Evolutionary conservation across 139 green algal species (phyloP), one percentile per base, ranked within the genome.

Genomic region (Picochlorum costavermella): DNA sequence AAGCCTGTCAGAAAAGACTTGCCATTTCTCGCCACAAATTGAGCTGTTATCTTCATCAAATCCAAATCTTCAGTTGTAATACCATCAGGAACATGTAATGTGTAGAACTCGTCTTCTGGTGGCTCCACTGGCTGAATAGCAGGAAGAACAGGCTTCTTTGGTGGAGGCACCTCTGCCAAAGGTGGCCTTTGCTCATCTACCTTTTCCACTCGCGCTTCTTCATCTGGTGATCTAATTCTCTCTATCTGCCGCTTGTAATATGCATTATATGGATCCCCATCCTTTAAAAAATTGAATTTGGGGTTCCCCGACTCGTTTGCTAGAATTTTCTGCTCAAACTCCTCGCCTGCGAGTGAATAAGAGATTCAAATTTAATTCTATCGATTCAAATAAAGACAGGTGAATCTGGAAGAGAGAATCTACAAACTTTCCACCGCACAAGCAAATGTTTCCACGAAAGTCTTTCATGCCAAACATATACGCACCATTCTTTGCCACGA

Each of bases 221-320:
- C 55, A 45, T 64, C 40, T 16, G 74, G 58, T 48, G 72, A 55
- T 5, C 26, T 31, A 20, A 58, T 37, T 43, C 69, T 40, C 6
- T 50, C 51, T 40, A 95, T 80, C 77, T 83, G 85, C 61, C 88
- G 70, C 36, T 82, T 65, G 74, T 99, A 99, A 81, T 96, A 99
- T 0, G 86, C 76, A 70, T 99, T 82, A 72, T 98, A 99, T 0
- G 94, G 94, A 67, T 97, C 88, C 2, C 72, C 86, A n/a, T 86
- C 46, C 12, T 80, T 81, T 56, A 96, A 68, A 76, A 99, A 99
- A 73, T 90, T 95, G 80, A 99, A 99, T 75, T 98, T 99, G 33
- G 69, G 64, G 68, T 99, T 99, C 75, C 87, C 86, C 31, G 83
- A 79, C 75, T 99, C 87, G 20, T 89, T 92, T 1, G 80, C 82